These are phyloP conservation scores for Mycena capillaripes DNA, from an alignment of 768 basidiomycete genomes.

Conservation along the genomic window DNA sequence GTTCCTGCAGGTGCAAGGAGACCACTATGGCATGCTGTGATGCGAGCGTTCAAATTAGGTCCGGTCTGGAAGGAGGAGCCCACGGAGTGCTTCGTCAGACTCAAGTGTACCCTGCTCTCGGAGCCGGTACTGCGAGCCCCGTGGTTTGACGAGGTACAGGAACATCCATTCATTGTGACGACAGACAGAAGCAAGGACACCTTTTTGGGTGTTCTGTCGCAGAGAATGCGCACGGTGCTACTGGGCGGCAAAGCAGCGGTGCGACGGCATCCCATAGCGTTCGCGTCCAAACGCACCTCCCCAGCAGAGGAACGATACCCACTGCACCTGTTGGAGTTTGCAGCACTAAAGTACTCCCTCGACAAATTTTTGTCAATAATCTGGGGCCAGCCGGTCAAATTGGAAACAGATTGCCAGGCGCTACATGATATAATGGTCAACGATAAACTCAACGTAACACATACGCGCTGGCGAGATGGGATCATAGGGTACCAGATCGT, in stretches of 20 bases:
- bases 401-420: slow-evolving; percentile 34
- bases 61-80: slow-evolving; percentile 38
- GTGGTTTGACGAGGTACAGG: slow-evolving; percentile 41
- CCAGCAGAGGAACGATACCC: slow-evolving; percentile 45
- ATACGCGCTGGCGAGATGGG: slow-evolving; percentile 46
- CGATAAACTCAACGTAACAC: slow-evolving; percentile 38
- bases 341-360: slow-evolving; percentile 35
- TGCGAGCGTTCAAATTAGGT: slow-evolving; percentile 38
- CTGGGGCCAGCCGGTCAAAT: slow-evolving; percentile 42
- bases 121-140: slow-evolving; percentile 41
- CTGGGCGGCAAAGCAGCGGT: slow-evolving; percentile 31
- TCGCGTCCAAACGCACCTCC: slow-evolving; percentile 52
- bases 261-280: slow-evolving; percentile 47
- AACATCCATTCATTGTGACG: slow-evolving; percentile 45
- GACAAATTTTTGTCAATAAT: slow-evolving; percentile 38
- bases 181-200: slow-evolving; percentile 46
- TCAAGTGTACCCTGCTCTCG: slow-evolving; percentile 41
- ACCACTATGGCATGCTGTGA: slow-evolving; percentile 41
- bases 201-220: slow-evolving; percentile 45
- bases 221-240: slow-evolving; percentile 29
- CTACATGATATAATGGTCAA: slow-evolving; percentile 42
- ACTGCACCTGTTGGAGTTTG: slow-evolving; percentile 51
- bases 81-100: slow-evolving; percentile 37
- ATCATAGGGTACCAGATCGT: slow-evolving; percentile 41
- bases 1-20: slow-evolving; percentile 39